Conservation (phyloP, 179 eudicot genomes). For the Camellia oleifera region DNA sequence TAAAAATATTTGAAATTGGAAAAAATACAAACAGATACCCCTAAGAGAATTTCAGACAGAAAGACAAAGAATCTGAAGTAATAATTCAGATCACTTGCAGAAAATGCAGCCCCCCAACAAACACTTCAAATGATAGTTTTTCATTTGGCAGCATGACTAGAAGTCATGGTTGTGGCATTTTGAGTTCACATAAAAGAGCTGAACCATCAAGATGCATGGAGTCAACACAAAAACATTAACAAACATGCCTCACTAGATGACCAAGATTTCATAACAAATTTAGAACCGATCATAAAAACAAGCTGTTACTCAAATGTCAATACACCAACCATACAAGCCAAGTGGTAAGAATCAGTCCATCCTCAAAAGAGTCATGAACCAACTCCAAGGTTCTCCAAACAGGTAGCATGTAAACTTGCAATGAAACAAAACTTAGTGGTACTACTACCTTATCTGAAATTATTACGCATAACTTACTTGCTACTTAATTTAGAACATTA, state of each 20-base stretch:
- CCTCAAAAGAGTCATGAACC: neutral
- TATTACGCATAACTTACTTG: neutral
- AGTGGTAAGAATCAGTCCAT: neutral
- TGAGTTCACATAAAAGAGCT: neutral
- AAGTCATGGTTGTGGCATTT: neutral
- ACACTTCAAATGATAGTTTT: neutral
- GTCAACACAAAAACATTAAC: neutral
- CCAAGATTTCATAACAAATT: slow-evolving; percentile 1
- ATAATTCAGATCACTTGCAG: neutral
- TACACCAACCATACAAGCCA: neutral
- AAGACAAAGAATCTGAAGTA: neutral
- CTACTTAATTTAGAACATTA: neutral
- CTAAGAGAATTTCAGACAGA: neutral
- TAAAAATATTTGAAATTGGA: neutral
- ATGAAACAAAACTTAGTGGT: neutral
- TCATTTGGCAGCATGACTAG: neutral
- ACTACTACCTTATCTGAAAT: neutral
- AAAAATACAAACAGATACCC: neutral
- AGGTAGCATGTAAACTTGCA: neutral
- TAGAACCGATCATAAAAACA: neutral
- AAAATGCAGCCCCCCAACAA: neutral
- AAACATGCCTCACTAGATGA: neutral
- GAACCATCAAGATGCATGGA: slow-evolving; percentile 5
- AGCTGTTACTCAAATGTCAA: neutral
- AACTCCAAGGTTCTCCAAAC: neutral